Base-by-base conservation (phyloP, 2,329 filamentous ascomycete genomes). In the Amauroascus niger region DNA sequence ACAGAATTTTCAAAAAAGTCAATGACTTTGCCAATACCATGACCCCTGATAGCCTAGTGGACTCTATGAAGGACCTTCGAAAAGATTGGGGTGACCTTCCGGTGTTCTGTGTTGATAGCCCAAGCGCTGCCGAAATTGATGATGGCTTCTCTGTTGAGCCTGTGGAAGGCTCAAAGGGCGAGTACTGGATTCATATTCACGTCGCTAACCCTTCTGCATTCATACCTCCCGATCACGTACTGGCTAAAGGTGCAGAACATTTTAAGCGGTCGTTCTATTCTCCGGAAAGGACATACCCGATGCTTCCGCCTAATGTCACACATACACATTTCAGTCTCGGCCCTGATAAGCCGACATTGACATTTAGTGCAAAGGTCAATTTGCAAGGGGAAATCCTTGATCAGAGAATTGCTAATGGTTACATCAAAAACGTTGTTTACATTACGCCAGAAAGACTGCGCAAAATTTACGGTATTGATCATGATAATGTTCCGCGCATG, bases 121-220 rank as follows among this genome's bases (percentile, higher is more conserved):
- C 67, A 2, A 67, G 64, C 7, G 77, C 81, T 2, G 69, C 75
- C 33, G 79, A 84, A 59, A 80, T 83, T 54, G 81, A 84, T 57
- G 81, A 84, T 59, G 81, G 79, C 1, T 67, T 84, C 4, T 84
- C 81, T 0, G 62, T 84, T 14, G 77, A 82, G 61, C 67, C 64
- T 18, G 65, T 78, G 30, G 63, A 69, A 7, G 75, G 68, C 5
- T 67, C 67, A 1, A 62, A 68, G 1, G 66, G 71, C 22, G 68
- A 73, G 18, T 76, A 74, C 58, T 84, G 81, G 81, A 64, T 83
- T 11, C 81, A 79, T 60, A 67, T 82, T 6, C 81, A 84, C 63
- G 72, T 84, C 48, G 80, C 81, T 0, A 83, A 84, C 56, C 81
- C 80, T 1, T 80, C 81, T 1, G 80, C 81, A 3, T 83, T 81